Conservation (phyloP, 179 eudicot genomes). For the Amaranthus tricolor region DNA sequence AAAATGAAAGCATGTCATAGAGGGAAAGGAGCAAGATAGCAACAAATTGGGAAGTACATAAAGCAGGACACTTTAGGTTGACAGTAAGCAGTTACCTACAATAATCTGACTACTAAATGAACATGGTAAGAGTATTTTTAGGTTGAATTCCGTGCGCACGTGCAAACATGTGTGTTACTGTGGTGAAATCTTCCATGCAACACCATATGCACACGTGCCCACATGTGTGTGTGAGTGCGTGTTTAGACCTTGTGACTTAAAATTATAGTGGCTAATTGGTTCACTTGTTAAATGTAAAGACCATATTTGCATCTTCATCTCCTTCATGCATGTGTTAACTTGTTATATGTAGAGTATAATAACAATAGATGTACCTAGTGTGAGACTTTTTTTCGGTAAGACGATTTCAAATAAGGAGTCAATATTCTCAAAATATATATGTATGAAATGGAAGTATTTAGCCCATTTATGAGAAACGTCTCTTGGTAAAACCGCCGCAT, state of each 20-base stretch:
- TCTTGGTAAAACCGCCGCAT: too few species aligned
- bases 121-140: conserved; percentile 16
- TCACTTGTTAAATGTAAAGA: background rate
- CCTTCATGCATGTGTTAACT: too few species aligned
- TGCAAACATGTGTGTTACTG: conserved; percentile 35
- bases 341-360: too few species aligned
- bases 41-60: conserved; percentile 24
- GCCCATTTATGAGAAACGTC: too few species aligned
- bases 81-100: conserved; percentile 2
- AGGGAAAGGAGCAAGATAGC: conserved; percentile 24
- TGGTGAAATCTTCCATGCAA: conserved; percentile 31
- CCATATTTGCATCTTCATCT: too few species aligned
- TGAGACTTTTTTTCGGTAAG: too few species aligned
- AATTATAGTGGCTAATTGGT: conserved; percentile 6
- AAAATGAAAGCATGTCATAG: conserved; percentile 3
- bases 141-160: conserved; percentile 39
- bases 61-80: background rate
- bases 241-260: conserved; percentile 3
- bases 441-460: too few species aligned
- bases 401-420: too few species aligned
- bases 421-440: too few species aligned
- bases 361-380: too few species aligned
- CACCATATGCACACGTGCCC: conserved; percentile 38
- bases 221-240: conserved; percentile 42
- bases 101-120: conserved; percentile 17